Evolutionary conservation across 148 eudicot genomes (phyloP).

Genomic region (Pouteria glomerata): DNA sequence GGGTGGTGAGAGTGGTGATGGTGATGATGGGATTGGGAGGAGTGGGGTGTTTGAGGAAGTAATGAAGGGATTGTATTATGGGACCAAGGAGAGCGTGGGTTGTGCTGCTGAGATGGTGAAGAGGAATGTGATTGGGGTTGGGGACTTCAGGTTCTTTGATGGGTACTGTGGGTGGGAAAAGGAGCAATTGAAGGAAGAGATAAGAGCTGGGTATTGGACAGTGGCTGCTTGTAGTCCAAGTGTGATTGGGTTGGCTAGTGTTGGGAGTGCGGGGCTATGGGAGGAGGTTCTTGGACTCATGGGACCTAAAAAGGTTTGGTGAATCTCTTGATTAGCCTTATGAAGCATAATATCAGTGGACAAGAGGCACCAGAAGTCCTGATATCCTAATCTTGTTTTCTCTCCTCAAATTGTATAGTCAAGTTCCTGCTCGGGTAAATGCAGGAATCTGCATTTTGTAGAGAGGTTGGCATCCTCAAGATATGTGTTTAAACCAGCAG

Average conservation of each 20-base stretch:
- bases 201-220: constrained; percentile 75
- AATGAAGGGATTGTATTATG: constrained; percentile 70
- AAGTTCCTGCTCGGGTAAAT: too few relatives aligned
- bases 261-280: constrained; percentile 67
- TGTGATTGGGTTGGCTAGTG: constrained; percentile 53
- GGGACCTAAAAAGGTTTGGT: constrained; percentile 66
- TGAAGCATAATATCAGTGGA: too few relatives aligned
- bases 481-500: too few relatives aligned
- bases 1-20: constrained; percentile 29
- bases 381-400: too few relatives aligned
- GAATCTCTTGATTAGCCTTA: too few relatives aligned
- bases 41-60: constrained; percentile 81
- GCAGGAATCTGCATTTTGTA: too few relatives aligned
- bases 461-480: too few relatives aligned
- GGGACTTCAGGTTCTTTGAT: constrained; percentile 72
- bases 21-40: constrained; percentile 32
- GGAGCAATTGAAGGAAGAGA: constrained; percentile 76
- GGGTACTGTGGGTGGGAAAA: constrained; percentile 94
- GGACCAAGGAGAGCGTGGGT: constrained; percentile 73
- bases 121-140: constrained; percentile 56
- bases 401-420: too few relatives aligned
- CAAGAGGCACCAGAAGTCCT: too few relatives aligned
- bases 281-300: constrained; percentile 76
- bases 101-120: constrained; percentile 91
- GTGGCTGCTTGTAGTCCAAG: constrained; percentile 76